Evolutionary conservation across 768 basidiomycete genomes (phyloP), one percentile per base, ranked within the genome.

Genomic region (Podaxis mareebaensis): DNA sequence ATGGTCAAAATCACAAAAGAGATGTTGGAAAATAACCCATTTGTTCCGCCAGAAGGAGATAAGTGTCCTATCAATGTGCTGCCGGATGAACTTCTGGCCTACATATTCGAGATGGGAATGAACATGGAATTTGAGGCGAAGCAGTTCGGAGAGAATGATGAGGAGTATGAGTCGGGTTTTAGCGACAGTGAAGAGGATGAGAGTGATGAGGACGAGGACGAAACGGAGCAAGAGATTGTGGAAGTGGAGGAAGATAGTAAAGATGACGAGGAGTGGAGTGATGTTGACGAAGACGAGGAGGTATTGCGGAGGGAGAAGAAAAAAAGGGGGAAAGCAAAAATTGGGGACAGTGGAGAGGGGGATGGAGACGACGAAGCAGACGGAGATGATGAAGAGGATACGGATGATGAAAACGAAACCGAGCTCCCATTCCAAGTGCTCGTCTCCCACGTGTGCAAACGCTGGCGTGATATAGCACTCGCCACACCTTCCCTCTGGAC

Each of bases 391-490:
- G 40, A 61, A 13, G 62, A 65, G 8, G 58, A 38, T 6, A 51
- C 65, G 3, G 26, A 58, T 2, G 53, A 54, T 0, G 58, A 64
- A 6, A 42, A 67, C 10, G 67, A 65, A 1, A 42, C 46, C 1
- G 69, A 68, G 17, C 59, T 75, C 1, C 75, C 76, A 2, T 87
- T 86, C 69, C 80, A 82, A 66, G 74, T 86, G 30, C 74, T 86
- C 66, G 85, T 81, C 13, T 87, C 87, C 17, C 87, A 87, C 67
- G 82, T 88, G 10, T 89, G 87, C 71, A 74, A 68, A 26, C 83
- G 80, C 61, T 89, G 88, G 88, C 84, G 87, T 53, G 74, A 73
- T 36, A 72, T 80, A 22, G 82, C 86, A 3, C 60, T 89, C 30
- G 79, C 80, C 33, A 83, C 82, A 0, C 83, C 86, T 0, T 74